Base-by-base conservation (phyloP, 129 eudicot species). In the Apium graveolens region DNA sequence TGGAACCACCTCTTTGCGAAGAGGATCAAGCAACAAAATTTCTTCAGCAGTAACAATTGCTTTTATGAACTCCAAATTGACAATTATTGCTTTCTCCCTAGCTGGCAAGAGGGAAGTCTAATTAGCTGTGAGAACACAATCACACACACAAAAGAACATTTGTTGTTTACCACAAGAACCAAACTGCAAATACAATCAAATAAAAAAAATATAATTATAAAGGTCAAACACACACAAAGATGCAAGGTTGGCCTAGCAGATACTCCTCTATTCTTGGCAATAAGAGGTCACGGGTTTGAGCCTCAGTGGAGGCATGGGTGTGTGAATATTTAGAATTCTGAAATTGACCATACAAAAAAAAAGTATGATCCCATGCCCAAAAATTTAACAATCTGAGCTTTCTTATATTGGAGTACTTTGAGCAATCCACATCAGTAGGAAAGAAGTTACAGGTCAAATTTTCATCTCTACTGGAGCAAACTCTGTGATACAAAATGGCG, bases 11-110 rank as follows among this genome's bases (percentile, higher is more conserved):
- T 96, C 97, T 63, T 96, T 97, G 27, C 96, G 89, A 20, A 96
- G 88, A 87, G 99, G 99, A 86, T 96, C 97, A 78, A 96, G 97
- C 81, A 96, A 82, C 83, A 96, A 82, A n/a, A 96, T 95, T 85
- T 96, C 99, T 80, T 96, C 97, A 21, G 99, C 97, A 55, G 99
- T 92, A 81, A 96, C 92, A 78, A 96, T 90, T 21, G 99, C 99
- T 82, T 94, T 92, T 75, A 96, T 90, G 76, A 87, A 85, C 89
- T 96, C 97, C 89, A 96, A 80, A 81, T 96, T 96, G 77, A 96
- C 97, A 85, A 96, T 90, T 92, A 96, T 92, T 37, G 99, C 99
- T 84, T 81, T 96, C 85, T 96, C 99, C 83, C 99, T 87, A 34
- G 99, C 99, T 92, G 93, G 83, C 62, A 82, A 69, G 21, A 20